Conservation (phyloP, 345 rosid species). For the Pistacia vera region DNA sequence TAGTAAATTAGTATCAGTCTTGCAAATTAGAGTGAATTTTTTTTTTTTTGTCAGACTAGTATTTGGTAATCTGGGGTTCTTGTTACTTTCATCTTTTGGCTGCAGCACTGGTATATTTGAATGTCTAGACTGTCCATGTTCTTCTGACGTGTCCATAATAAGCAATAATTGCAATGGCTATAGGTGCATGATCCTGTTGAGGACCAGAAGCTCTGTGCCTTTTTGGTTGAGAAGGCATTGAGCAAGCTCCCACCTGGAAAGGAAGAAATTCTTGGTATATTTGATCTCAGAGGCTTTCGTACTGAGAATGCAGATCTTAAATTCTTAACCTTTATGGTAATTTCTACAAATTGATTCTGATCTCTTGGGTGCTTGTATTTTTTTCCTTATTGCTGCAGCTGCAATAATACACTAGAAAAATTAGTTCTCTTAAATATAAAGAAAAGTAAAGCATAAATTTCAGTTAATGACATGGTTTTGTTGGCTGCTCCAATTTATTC, state of each 20-base stretch:
- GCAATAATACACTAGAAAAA: neutral
- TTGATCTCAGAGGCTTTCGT: conserved; percentile 81
- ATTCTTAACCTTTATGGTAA: conserved; percentile 82
- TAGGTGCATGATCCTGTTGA: conserved; percentile 75
- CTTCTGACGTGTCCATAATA: conserved; percentile 8
- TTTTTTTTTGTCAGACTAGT: neutral
- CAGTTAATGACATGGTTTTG: neutral
- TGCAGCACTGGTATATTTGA: conserved; percentile 6
- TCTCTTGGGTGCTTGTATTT: neutral
- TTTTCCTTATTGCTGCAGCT: conserved; percentile 11
- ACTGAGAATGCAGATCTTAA: conserved; percentile 70
- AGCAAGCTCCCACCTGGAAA: conserved; percentile 69
- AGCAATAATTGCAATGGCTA: conserved; percentile 13
- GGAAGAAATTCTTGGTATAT: conserved; percentile 70
- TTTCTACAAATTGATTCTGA: neutral
- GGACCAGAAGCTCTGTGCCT: conserved; percentile 76
- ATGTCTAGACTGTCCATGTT: neutral
- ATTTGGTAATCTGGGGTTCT: neutral
- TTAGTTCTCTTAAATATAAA: neutral
- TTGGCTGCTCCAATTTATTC: neutral
- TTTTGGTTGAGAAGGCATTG: conserved; percentile 76
- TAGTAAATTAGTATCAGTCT: neutral
- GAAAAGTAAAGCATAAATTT: neutral
- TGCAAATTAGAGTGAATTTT: neutral
- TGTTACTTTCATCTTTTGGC: neutral